Percentiles rank a stretch among this genome's conserved stretches.
phyloP scores from a whole-genome alignment of 2,329 filamentous ascomycete genomes.

The Thielaviopsis populi region DNA sequence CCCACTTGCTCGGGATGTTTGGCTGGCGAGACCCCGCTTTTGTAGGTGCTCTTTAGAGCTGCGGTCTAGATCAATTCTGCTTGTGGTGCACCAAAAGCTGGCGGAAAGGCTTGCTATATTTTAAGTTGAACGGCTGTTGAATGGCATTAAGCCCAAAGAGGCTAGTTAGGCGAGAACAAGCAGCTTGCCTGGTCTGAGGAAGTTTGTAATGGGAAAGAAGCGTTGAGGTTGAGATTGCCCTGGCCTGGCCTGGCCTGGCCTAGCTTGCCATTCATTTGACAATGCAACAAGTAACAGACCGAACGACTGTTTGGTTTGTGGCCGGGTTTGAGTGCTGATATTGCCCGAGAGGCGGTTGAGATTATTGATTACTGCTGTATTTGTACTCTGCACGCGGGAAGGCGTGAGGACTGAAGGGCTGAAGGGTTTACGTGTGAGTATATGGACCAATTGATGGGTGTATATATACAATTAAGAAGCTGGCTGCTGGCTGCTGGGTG shows the following conservation, averaged over 20 bases:
- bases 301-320: not conserved
- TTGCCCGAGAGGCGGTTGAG: no score
- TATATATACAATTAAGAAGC: no score
- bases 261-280: not conserved
- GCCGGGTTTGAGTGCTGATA: not conserved
- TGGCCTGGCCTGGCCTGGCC: no score
- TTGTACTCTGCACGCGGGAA: no score
- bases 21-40: not conserved
- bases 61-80: slow-evolving; percentile 10
- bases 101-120: not conserved
- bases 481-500: no score
- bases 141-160: not conserved
- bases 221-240: slow-evolving; percentile 17
- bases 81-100: not conserved
- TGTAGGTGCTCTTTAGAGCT: slow-evolving; percentile 6
- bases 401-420: no score
- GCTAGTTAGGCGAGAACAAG: slow-evolving; percentile 6
- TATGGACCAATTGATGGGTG: no score
- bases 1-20: slow-evolving; percentile 9
- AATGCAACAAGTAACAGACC: not conserved
- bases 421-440: no score
- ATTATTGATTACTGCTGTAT: no score
- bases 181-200: slow-evolving; percentile 1
- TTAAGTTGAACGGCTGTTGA: slow-evolving; percentile 11
- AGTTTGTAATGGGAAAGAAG: slow-evolving; percentile 9